phyloP scores from a whole-genome alignment of 2,329 filamentous ascomycete genomes.

The Fusarium sp. region DNA sequence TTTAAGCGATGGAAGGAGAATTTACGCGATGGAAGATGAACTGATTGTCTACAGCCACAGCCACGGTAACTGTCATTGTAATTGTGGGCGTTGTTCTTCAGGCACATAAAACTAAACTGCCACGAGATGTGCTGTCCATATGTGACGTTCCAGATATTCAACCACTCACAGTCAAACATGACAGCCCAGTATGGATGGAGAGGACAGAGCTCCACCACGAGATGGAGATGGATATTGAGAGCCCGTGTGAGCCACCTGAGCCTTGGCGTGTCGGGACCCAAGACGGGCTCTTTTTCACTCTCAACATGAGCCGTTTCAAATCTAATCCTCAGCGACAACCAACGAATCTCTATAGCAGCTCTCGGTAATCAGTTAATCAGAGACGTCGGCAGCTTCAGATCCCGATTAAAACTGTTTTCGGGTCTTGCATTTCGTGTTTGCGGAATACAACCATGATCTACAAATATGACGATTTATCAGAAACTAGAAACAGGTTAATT shows the following conservation, averaged over 20 bases:
- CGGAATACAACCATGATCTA: conserved; percentile 14
- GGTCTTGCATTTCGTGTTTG: conserved; percentile 13
- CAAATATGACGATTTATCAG: conserved; percentile 18
- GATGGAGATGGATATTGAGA: not conserved
- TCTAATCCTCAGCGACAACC: conserved; percentile 7
- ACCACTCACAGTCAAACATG: not conserved
- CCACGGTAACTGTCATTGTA: not conserved
- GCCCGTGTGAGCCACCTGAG: conserved; percentile 25
- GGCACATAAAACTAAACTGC: not conserved
- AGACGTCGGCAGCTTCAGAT: conserved; percentile 32
- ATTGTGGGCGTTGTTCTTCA: not conserved
- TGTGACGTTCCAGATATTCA: not conserved
- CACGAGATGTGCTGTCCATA: conserved; percentile 4
- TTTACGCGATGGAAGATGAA: not conserved
- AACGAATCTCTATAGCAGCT: not conserved
- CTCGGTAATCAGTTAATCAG: conserved; percentile 5
- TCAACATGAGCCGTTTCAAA: conserved; percentile 33
- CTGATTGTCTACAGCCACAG: not conserved
- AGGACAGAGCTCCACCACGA: conserved; percentile 22
- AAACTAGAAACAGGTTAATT: not conserved
- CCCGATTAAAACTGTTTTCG: conserved; percentile 17
- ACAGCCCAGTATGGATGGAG: not conserved
- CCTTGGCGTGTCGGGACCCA: conserved; percentile 28
- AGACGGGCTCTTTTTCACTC: conserved; percentile 13
- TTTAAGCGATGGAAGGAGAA: conserved; percentile 6